Percentiles rank a stretch among this genome's conserved stretches.
Conservation (phyloP, 202 grass and related monocot genomes). For the Schoenoplectus tabernaemontani region DNA sequence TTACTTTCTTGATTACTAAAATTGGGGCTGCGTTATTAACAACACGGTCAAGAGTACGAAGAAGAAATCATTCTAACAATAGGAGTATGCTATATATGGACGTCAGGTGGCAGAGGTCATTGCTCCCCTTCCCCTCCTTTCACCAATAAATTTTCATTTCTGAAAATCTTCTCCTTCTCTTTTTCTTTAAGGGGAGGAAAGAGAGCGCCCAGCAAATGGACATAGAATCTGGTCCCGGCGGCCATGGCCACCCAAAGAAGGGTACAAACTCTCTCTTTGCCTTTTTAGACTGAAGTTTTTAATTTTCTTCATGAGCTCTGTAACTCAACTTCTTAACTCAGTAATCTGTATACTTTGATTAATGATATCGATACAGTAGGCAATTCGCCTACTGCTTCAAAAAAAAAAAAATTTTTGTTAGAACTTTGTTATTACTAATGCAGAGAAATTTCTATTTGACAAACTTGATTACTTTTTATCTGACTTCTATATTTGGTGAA, state of each 20-base stretch:
- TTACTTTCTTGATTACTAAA: constrained; percentile 2
- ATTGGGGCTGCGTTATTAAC: not conserved
- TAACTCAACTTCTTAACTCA: no score
- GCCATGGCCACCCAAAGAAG: not conserved
- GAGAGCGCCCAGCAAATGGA: constrained; percentile 11
- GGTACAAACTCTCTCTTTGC: not conserved
- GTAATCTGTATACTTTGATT: no score
- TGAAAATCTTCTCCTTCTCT: not conserved
- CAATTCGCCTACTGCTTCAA: no score
- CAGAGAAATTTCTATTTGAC: not conserved
- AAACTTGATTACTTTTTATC: not conserved
- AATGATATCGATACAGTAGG: no score
- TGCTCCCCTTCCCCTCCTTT: not conserved
- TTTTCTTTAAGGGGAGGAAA: constrained; percentile 13
- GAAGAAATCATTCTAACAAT: constrained; percentile 4
- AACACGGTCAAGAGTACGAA: not conserved
- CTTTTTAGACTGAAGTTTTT: not conserved
- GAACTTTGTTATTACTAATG: not conserved
- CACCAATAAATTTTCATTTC: not conserved
- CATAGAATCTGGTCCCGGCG: not conserved
- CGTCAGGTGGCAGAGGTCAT: not conserved
- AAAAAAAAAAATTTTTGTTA: no score
- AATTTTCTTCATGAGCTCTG: no score
- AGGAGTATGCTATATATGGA: constrained; percentile 4
- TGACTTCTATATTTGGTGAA: not conserved